Evolutionary conservation across 371 early-diverging fungal genomes (phyloP).

Genomic region (Mucor piriformis): DNA sequence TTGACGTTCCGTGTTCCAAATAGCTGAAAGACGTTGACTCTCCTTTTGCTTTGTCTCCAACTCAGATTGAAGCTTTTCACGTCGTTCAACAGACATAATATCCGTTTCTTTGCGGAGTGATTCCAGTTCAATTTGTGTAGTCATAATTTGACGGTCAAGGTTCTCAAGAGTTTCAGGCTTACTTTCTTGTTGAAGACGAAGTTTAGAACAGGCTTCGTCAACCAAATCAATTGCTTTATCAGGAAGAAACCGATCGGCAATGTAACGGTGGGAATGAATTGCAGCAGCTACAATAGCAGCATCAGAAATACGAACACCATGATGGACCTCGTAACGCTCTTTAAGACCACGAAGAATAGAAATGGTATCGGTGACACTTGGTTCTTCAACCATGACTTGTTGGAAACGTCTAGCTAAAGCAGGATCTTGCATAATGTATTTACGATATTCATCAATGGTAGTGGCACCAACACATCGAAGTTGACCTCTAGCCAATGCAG

Average conservation of each 20-base stretch:
- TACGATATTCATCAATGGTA: slow-evolving; percentile 87
- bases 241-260: slow-evolving; percentile 64
- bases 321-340: slow-evolving; percentile 85
- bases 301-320: slow-evolving; percentile 87
- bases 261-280: slow-evolving; percentile 77
- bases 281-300: slow-evolving; percentile 84
- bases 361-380: slow-evolving; percentile 79
- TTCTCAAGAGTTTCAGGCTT: slow-evolving; percentile 81
- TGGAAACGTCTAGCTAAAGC: slow-evolving; percentile 90
- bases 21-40: slow-evolving; percentile 56
- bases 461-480: slow-evolving; percentile 90
- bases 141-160: slow-evolving; percentile 75
- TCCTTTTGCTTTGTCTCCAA: slow-evolving; percentile 69
- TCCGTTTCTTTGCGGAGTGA: slow-evolving; percentile 78
- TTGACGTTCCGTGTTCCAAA: slow-evolving; percentile 77
- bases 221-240: slow-evolving; percentile 87
- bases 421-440: slow-evolving; percentile 83
- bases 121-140: slow-evolving; percentile 76
- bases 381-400: slow-evolving; percentile 73
- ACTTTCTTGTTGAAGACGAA: slow-evolving; percentile 81
- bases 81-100: slow-evolving; percentile 69
- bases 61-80: slow-evolving; percentile 65
- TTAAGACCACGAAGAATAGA: slow-evolving; percentile 84
- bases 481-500: slow-evolving; percentile 80
- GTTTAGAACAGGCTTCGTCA: slow-evolving; percentile 87